Conservation (phyloP, 1,284 basidiomycete species). For the Sporisorium sorghi region DNA sequence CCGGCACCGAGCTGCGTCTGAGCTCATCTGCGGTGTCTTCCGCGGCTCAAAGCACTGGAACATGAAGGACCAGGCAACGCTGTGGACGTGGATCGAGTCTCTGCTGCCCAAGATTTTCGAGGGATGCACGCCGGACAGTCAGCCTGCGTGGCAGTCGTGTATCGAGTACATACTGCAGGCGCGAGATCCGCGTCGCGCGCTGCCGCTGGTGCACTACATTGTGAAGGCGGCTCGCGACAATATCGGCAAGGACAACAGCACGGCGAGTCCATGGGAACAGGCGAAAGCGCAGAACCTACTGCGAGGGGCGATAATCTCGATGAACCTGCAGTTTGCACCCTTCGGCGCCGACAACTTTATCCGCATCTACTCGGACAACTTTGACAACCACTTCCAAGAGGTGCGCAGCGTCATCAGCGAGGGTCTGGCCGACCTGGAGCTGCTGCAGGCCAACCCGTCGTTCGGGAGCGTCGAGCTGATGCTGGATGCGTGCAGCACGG, state of each 20-base stretch:
- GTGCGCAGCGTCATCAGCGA: slow-evolving; percentile 70
- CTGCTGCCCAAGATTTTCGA: slow-evolving; percentile 79
- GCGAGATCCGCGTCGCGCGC: slow-evolving; percentile 86
- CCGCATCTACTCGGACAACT: slow-evolving; percentile 60
- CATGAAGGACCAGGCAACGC: slow-evolving; percentile 73
- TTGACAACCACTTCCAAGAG: slow-evolving; percentile 68
- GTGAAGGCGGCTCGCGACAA: slow-evolving; percentile 45
- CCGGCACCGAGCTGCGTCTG: slow-evolving; percentile 89
- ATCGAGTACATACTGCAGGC: slow-evolving; percentile 75
- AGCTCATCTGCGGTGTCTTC: slow-evolving; percentile 80
- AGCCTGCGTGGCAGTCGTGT: slow-evolving; percentile 70
- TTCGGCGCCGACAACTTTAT: slow-evolving; percentile 58
- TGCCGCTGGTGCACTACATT: slow-evolving; percentile 78
- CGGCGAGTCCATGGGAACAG: slow-evolving; percentile 57
- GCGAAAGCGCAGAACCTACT: slow-evolving; percentile 73
- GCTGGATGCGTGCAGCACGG: slow-evolving; percentile 75
- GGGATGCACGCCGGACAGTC: slow-evolving; percentile 71
- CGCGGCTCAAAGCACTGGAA: slow-evolving; percentile 92
- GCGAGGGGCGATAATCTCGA: slow-evolving; percentile 49
- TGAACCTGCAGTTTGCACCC: slow-evolving; percentile 49
- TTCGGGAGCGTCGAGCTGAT: slow-evolving; percentile 79
- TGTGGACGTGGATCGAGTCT: slow-evolving; percentile 86
- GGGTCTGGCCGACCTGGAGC: slow-evolving; percentile 69
- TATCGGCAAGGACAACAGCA: slow-evolving; percentile 51
- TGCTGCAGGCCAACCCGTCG: slow-evolving; percentile 75